Evolutionary conservation across 2,329 filamentous ascomycete species (phyloP).

Genomic region (Aspergillus spinulosporus): DNA sequence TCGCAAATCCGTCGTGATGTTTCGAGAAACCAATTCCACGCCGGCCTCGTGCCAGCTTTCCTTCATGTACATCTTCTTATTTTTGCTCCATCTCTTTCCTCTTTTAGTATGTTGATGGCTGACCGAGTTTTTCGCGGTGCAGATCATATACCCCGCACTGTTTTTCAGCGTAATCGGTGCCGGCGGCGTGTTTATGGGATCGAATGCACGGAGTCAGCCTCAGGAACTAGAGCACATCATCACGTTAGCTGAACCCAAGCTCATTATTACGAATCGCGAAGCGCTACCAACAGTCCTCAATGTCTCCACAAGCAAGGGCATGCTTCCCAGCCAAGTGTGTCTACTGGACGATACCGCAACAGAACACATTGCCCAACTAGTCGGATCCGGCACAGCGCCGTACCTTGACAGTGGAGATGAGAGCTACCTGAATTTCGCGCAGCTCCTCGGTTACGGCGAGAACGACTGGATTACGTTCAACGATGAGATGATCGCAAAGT

Average conservation of each 20-base stretch:
- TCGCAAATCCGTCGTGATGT: background rate
- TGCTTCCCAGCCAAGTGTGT: constrained; percentile 37
- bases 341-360: constrained; percentile 36
- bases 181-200: constrained; percentile 53
- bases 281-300: constrained; percentile 40
- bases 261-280: constrained; percentile 47
- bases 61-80: constrained; percentile 3
- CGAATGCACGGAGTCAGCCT: constrained; percentile 51
- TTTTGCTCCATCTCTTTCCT: constrained; percentile 13
- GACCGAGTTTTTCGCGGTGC: constrained; percentile 9
- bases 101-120: constrained; percentile 20
- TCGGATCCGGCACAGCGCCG: constrained; percentile 27
- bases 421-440: constrained; percentile 29
- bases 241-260: constrained; percentile 44
- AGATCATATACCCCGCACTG: constrained; percentile 43
- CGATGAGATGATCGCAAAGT: constrained; percentile 43
- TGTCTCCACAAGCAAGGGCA: constrained; percentile 34
- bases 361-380: constrained; percentile 32
- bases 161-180: constrained; percentile 47
- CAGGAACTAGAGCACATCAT: constrained; percentile 52
- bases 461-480: constrained; percentile 52
- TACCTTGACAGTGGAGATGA: constrained; percentile 20
- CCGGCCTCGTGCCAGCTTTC: background rate
- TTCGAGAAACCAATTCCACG: background rate
- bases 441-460: constrained; percentile 48